Base-by-base conservation (phyloP, 163 green algal species). In the Scenedesmus sp. region DNA sequence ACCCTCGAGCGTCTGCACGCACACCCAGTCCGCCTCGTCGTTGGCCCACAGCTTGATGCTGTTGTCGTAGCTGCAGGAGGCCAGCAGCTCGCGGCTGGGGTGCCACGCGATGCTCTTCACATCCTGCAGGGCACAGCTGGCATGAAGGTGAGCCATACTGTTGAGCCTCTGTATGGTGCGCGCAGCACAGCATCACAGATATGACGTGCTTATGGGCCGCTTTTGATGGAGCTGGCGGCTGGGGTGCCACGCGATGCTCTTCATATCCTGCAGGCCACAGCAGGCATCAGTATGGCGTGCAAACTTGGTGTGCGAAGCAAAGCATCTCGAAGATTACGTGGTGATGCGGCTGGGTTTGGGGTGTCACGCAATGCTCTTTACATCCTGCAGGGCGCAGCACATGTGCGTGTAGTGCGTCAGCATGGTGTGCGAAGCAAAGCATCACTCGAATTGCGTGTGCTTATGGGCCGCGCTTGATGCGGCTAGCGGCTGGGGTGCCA, bases 71-170 rank as follows among this genome's bases (percentile, higher is more conserved):
- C 94, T 97, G 73, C 92, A 94, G 4, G 96, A 98, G 5, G 97
- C 96, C 9, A 99, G 94, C 59, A 99, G 73, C 91, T 99, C 96
- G n/a, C 96, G 96, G 3, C 56, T 92, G 0, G 98, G 97, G 91
- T 99, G 97, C 98, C 98, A 99, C 0, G 84, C 86, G 70, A 99
- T 96, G 20, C 92, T 94, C 95, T 99, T 99, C 6, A 99, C 98
- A 93, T 99, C 98, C 94, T 95, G 91, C 23, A 55, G 86, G 92
- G 94, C 88, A 34, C 76, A 84, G 76, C 74, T 18, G 74, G 7
- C n/a, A 56, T 52, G n/a, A 4, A n/a, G 8, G 1, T 18, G 26
- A 13, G 3, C 46, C 4, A 23, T 15, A 7, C 6, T 79, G 70
- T 2, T 79, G 8, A 10, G 9, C 9, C 59, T 10, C 9, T 10